Percentiles rank a stretch among this genome's conserved stretches.
phyloP scores from a whole-genome alignment of 257 asterid species.

The Salvia miltiorrhiza region DNA sequence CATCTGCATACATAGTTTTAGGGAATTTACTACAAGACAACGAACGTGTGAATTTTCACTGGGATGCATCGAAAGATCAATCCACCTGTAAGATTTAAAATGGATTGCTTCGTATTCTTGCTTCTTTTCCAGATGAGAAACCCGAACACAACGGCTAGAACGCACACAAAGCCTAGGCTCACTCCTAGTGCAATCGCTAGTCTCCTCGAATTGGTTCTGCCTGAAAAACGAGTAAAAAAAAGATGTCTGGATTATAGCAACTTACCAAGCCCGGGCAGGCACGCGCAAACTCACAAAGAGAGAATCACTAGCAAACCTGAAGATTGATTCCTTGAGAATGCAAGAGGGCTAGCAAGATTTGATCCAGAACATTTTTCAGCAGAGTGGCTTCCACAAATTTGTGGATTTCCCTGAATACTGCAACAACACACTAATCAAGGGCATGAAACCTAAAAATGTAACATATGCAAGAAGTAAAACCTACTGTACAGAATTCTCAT shows the following conservation, averaged over 20 bases:
- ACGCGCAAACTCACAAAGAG: background rate
- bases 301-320: conserved; percentile 34
- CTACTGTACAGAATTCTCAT: background rate
- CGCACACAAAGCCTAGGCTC: conserved; percentile 50
- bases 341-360: conserved; percentile 46
- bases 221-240: conserved; percentile 26
- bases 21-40: background rate
- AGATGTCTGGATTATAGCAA: background rate
- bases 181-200: conserved; percentile 69
- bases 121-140: conserved; percentile 52
- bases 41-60: too few species aligned
- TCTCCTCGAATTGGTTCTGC: conserved; percentile 47
- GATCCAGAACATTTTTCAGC: conserved; percentile 63
- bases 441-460: background rate
- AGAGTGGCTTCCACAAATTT: conserved; percentile 70
- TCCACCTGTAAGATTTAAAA: conserved; percentile 59
- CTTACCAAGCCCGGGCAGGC: background rate
- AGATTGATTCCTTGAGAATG: conserved; percentile 51
- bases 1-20: conserved; percentile 36
- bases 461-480: background rate
- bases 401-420: conserved; percentile 80
- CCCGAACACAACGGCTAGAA: conserved; percentile 32
- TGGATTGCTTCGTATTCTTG: conserved; percentile 48
- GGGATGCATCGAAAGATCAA: background rate
- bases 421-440: background rate